A percentile compares a stretch with the other conserved stretches of the same genome.
Evolutionary conservation across 2,329 filamentous ascomycete species (phyloP).

Genomic region (Calonectria henricotiae): DNA sequence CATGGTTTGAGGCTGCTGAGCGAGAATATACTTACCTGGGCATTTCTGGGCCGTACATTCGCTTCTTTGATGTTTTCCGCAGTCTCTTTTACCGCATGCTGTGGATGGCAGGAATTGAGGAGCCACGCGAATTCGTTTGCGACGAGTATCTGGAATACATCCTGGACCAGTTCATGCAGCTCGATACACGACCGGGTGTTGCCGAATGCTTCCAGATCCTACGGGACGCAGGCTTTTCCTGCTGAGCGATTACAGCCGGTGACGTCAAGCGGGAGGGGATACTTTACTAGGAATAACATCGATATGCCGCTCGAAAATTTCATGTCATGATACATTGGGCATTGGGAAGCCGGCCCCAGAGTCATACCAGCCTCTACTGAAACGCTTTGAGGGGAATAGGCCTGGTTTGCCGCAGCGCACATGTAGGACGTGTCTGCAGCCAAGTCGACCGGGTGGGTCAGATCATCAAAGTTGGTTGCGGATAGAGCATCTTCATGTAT

Average conservation of each 20-base stretch:
- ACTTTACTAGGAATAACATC: constrained; percentile 66
- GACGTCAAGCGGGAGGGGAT: constrained; percentile 67
- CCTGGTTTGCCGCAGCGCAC: constrained; percentile 74
- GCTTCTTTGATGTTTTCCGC: constrained; percentile 62
- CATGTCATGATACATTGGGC: constrained; percentile 65
- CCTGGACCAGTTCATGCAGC: constrained; percentile 58
- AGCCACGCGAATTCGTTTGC: constrained; percentile 61
- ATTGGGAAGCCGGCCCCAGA: constrained; percentile 67
- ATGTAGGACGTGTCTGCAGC: constrained; percentile 74
- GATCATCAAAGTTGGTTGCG: not conserved
- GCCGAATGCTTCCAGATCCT: constrained; percentile 63
- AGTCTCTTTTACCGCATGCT: constrained; percentile 67
- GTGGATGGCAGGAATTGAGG: constrained; percentile 61
- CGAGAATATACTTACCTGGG: constrained; percentile 68
- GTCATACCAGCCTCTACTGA: constrained; percentile 64
- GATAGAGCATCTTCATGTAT: too few relatives aligned
- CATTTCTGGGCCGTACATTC: constrained; percentile 62
- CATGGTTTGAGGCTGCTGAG: constrained; percentile 66
- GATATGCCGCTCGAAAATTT: constrained; percentile 69
- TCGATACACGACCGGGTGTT: constrained; percentile 59
- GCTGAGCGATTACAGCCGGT: constrained; percentile 71
- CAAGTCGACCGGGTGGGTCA: constrained; percentile 60
- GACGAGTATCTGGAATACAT: constrained; percentile 62
- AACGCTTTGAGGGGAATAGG: constrained; percentile 61
- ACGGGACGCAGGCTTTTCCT: constrained; percentile 64